Evolutionary conservation across 2,329 filamentous ascomycete species (phyloP).

Genomic region (Pseudogymnoascus sp.): DNA sequence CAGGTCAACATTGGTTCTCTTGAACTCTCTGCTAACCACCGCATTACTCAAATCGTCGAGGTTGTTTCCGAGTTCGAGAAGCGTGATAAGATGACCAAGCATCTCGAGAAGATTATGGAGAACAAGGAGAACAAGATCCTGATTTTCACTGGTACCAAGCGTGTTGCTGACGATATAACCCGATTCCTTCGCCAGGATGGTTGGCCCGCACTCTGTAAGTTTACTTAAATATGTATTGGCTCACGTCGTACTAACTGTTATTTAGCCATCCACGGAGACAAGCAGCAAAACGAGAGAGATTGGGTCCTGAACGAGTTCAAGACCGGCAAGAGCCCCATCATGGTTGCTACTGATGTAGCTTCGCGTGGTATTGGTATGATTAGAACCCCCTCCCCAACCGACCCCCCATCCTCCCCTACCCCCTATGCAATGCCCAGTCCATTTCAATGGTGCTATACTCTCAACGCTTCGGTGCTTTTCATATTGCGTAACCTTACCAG

Average conservation of each 20-base stretch:
- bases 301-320: constrained; percentile 99
- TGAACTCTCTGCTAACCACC: constrained; percentile 92
- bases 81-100: constrained; percentile 94
- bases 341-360: constrained; percentile 99
- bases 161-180: constrained; percentile 95
- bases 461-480: constrained; percentile 79
- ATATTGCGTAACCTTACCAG: constrained; percentile 87
- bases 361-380: constrained; percentile 99
- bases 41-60: constrained; percentile 96
- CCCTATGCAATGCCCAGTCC: constrained; percentile 47
- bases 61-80: constrained; percentile 96
- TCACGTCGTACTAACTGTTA: constrained; percentile 38
- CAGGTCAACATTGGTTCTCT: constrained; percentile 98
- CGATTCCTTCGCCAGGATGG: constrained; percentile 95
- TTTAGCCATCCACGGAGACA: constrained; percentile 92
- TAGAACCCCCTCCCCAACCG: constrained; percentile 44
- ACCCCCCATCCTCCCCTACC: constrained; percentile 22
- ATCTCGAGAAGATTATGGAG: constrained; percentile 96
- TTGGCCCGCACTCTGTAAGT: constrained; percentile 91
- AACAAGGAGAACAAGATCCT: constrained; percentile 91
- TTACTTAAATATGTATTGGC: constrained; percentile 34
- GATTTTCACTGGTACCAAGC: constrained; percentile 89
- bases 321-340: constrained; percentile 97
- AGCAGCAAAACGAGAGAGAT: constrained; percentile 98
- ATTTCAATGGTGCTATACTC: constrained; percentile 73